A percentile compares a stretch with the other conserved stretches of the same genome.
Conservation (phyloP, 352 stramenopile genomes). For the Phytophthora cajani region DNA sequence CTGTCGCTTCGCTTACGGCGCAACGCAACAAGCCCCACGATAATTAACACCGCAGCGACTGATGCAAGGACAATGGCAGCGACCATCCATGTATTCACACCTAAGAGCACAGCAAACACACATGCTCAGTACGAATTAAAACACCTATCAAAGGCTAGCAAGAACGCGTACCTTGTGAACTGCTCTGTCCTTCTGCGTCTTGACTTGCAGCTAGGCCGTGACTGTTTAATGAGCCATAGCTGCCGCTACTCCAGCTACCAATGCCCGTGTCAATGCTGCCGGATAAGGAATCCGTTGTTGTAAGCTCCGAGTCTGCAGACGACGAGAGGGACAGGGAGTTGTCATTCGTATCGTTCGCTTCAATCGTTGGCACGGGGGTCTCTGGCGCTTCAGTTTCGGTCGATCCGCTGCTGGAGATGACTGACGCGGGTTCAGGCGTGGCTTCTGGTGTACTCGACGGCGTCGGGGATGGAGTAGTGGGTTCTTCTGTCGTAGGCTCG, state of each 20-base stretch:
- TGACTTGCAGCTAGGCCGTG: constrained; percentile 15
- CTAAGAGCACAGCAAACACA: background rate
- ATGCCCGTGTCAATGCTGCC: constrained; percentile 13
- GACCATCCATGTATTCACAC: constrained; percentile 19
- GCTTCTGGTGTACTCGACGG: constrained; percentile 13
- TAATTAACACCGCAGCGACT: constrained; percentile 17
- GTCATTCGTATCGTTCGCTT: background rate
- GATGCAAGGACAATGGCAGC: constrained; percentile 21
- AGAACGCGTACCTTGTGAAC: constrained; percentile 10
- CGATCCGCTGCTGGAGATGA: constrained; percentile 12
- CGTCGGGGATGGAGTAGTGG: constrained; percentile 10
- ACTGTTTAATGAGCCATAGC: constrained; percentile 6
- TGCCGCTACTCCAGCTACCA: constrained; percentile 9
- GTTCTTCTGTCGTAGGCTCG: constrained; percentile 6
- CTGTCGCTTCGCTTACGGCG: constrained; percentile 10
- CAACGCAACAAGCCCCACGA: constrained; percentile 15
- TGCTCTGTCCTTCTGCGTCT: constrained; percentile 3
- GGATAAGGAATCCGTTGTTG: background rate
- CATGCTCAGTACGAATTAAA: background rate
- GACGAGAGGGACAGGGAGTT: constrained; percentile 12
- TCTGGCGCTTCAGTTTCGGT: constrained; percentile 5
- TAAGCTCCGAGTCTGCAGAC: constrained; percentile 16
- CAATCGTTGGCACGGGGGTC: constrained; percentile 11
- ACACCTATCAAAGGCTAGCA: background rate
- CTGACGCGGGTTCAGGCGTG: constrained; percentile 9